Percentiles rank a stretch among this genome's conserved stretches.
These are phyloP conservation scores for Urochloa ruziziensis DNA, from an alignment of 176 grass and related monocot genomes.

Conservation along the genomic window DNA sequence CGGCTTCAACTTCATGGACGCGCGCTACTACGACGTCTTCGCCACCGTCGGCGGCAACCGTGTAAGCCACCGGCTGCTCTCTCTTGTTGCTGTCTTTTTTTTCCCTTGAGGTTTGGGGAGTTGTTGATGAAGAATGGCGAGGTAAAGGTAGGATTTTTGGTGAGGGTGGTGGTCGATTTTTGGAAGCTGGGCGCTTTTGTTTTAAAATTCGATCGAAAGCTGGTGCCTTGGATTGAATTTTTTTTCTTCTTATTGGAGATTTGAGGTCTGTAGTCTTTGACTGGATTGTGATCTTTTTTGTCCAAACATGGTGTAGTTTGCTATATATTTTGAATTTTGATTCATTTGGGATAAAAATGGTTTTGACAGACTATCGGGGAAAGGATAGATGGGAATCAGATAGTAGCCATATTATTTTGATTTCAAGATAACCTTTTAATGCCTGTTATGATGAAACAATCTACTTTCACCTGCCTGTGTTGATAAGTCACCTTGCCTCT, in stretches of 20 bases:
- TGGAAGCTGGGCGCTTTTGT: not conserved
- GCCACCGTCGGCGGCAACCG: conserved; percentile 69
- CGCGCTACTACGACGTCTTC: conserved; percentile 83
- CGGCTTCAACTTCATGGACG: conserved; percentile 90
- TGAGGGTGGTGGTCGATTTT: not conserved
- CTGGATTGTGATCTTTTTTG: not conserved
- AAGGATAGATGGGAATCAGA: not conserved
- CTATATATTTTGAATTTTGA: not conserved
- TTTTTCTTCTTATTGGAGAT: not conserved
- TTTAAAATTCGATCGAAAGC: not conserved
- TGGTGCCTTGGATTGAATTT: not conserved
- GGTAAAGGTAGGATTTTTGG: not conserved
- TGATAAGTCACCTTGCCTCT: not conserved
- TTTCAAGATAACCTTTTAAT: not conserved
- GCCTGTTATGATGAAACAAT: not conserved
- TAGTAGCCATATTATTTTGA: not conserved
- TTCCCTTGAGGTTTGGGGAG: not conserved
- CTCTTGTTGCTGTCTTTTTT: not conserved
- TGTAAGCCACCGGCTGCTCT: conserved; percentile 11
- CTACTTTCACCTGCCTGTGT: not conserved
- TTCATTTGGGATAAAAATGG: not conserved
- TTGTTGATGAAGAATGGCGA: not conserved
- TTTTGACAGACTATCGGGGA: not conserved
- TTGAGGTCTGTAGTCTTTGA: not conserved
- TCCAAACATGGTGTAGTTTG: not conserved